Evolutionary conservation across 768 basidiomycete genomes (phyloP), one percentile per base, ranked within the genome.

Genomic region (Lentinula edodes): DNA sequence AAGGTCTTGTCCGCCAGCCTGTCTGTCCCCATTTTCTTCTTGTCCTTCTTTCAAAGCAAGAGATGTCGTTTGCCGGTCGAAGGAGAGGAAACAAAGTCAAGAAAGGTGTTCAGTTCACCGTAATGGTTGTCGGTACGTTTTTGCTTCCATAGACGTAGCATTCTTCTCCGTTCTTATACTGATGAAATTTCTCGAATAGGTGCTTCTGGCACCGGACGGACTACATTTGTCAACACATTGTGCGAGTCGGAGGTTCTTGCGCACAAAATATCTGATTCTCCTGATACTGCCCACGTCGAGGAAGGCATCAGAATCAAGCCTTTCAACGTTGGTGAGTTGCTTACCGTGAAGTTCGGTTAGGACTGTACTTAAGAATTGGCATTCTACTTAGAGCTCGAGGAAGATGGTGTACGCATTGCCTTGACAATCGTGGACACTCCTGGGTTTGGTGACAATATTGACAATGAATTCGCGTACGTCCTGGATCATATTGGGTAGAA

Each of bases 161-260:
- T 7, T 65, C 50, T 52, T 57, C 46, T 32, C 16, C 34, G 63
- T 64, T 61, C 64, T 59, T 52, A 64, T 66, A 63, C 63, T 66
- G 63, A 61, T 67, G 63, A 60, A 66, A 65, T 64, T 39, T 57
- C 36, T 36, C 51, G 46, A 35, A 63, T 68, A 98, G 96, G 96
- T 80, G 91, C 95, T 62, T 97, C 95, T 75, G 96, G 96, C 50
- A 96, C 95, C 57, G 95, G 95, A 64, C 91, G 95, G 61, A 98
- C 96, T 61, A 99, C 96, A 61, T 98, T 99, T 70, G 94, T 99
- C 73, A 99, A 99, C 82, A 99, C 97, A 54, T 91, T 99, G 62
- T 96, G 95, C 81, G 96, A 99, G 80, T 89, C 90, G 39, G 91
- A 95, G 68, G 93, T 98, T 20, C 80, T 98, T 55, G 71, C 82